Evolutionary conservation across 176 grass and related monocot genomes (phyloP).

Genomic region (Bromus sterilis): DNA sequence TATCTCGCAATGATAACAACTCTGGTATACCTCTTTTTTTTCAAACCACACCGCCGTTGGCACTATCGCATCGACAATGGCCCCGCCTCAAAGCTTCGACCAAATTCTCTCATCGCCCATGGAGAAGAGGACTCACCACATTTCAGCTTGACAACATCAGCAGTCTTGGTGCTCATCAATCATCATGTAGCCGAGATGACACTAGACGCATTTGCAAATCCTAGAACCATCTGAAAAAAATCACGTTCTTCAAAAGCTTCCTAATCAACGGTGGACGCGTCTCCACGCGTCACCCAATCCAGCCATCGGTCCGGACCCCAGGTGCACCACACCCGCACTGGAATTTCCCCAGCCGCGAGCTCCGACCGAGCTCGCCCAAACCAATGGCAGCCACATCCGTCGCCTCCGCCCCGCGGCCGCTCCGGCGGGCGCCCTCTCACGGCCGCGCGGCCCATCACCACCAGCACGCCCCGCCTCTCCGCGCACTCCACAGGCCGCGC

Average conservation of each 20-base stretch:
- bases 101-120: too few species aligned
- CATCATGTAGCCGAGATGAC: too few species aligned
- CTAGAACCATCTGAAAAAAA: not conserved
- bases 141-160: too few species aligned
- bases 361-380: not conserved
- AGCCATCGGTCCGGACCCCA: slow-evolving; percentile 7
- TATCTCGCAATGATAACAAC: too few species aligned
- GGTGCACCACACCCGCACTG: not conserved
- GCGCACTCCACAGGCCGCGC: slow-evolving; percentile 3
- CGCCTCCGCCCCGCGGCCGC: slow-evolving; percentile 18
- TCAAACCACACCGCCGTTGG: too few species aligned
- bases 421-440: too few species aligned
- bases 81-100: too few species aligned
- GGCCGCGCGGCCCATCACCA: not conserved
- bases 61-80: too few species aligned
- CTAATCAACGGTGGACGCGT: not conserved
- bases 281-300: slow-evolving; percentile 12
- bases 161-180: too few species aligned
- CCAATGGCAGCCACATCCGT: slow-evolving; percentile 24
- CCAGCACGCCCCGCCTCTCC: not conserved
- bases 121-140: too few species aligned
- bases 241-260: too few species aligned
- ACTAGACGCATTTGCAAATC: not conserved
- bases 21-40: too few species aligned
- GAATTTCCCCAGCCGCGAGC: not conserved